Conservation (phyloP, 495 filamentous ascomycete species). For the Aspergillus diversus region DNA sequence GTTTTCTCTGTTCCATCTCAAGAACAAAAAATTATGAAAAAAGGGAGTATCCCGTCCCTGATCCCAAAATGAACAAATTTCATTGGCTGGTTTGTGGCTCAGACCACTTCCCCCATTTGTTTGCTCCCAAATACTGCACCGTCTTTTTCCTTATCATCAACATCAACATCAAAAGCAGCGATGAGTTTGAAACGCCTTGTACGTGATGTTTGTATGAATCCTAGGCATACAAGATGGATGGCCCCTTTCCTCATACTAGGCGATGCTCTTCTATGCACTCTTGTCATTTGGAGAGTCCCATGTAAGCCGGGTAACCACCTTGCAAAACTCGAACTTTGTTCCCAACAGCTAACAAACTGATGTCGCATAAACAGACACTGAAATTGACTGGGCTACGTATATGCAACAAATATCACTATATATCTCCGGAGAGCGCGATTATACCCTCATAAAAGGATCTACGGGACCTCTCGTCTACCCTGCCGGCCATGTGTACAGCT, state of each 20-base stretch:
- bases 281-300: constrained; percentile 83
- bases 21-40: constrained; percentile 1
- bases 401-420: constrained; percentile 90
- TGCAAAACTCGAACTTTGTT: constrained; percentile 14
- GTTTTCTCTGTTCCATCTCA: no score
- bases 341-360: constrained; percentile 22
- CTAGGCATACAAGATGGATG: constrained; percentile 64
- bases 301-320: constrained; percentile 59
- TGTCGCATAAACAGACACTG: constrained; percentile 69
- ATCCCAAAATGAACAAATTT: constrained; percentile 27
- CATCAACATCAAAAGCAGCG: constrained; percentile 10
- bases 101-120: constrained; percentile 20
- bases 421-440: constrained; percentile 83
- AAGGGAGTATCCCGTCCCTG: constrained; percentile 17
- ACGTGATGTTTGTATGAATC: constrained; percentile 39
- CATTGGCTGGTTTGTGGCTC: constrained; percentile 20
- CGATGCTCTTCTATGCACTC: constrained; percentile 72
- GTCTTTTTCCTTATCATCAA: not conserved
- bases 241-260: constrained; percentile 68
- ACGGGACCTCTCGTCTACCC: constrained; percentile 96
- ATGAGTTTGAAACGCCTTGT: constrained; percentile 27
- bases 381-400: constrained; percentile 97
- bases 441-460: constrained; percentile 79
- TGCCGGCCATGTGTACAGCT: constrained; percentile 90
- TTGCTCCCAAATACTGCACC: not conserved